phyloP scores from a whole-genome alignment of 2,329 filamentous ascomycete species.

The Nannizzia gypsea region DNA sequence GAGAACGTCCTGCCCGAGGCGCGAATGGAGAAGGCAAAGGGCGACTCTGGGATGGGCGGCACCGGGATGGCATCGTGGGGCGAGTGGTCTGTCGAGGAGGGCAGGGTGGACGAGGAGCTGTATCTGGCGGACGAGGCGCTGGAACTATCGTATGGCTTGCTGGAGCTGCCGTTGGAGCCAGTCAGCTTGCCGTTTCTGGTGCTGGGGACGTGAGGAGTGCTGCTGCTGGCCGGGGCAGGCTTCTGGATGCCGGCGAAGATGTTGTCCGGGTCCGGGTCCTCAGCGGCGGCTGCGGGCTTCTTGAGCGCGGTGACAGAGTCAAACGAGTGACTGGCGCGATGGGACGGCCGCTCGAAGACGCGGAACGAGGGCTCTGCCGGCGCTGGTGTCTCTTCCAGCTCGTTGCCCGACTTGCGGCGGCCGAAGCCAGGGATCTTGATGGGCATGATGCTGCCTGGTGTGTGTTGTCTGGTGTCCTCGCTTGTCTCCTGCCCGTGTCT shows the following conservation, averaged over 20 bases:
- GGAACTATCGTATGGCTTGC: slow-evolving; percentile 32
- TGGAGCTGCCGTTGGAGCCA: slow-evolving; percentile 36
- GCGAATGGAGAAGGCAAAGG: slow-evolving; percentile 29
- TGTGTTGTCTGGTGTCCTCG: too few relatives aligned
- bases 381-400: slow-evolving; percentile 38
- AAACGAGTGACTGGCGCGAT: slow-evolving; percentile 33
- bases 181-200: slow-evolving; percentile 18
- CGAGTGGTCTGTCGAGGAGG: slow-evolving; percentile 41
- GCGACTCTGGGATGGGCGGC: slow-evolving; percentile 30
- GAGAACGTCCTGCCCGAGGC: slow-evolving; percentile 43
- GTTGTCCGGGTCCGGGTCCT: slow-evolving; percentile 28
- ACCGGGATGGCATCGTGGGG: slow-evolving; percentile 33
- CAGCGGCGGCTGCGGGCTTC: slow-evolving; percentile 20
- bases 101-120: slow-evolving; percentile 45
- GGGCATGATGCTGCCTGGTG: slow-evolving; percentile 36
- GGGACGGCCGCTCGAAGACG: slow-evolving; percentile 40
- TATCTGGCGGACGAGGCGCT: slow-evolving; percentile 39
- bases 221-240: slow-evolving; percentile 22
- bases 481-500: background rate
- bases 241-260: slow-evolving; percentile 28
- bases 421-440: slow-evolving; percentile 44
- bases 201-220: background rate
- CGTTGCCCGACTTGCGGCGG: slow-evolving; percentile 45
- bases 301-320: slow-evolving; percentile 31
- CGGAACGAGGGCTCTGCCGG: slow-evolving; percentile 39